Evolutionary conservation across 1,284 basidiomycete genomes (phyloP), one percentile per base, ranked within the genome.

Genomic region (Sphagnurus paluster): DNA sequence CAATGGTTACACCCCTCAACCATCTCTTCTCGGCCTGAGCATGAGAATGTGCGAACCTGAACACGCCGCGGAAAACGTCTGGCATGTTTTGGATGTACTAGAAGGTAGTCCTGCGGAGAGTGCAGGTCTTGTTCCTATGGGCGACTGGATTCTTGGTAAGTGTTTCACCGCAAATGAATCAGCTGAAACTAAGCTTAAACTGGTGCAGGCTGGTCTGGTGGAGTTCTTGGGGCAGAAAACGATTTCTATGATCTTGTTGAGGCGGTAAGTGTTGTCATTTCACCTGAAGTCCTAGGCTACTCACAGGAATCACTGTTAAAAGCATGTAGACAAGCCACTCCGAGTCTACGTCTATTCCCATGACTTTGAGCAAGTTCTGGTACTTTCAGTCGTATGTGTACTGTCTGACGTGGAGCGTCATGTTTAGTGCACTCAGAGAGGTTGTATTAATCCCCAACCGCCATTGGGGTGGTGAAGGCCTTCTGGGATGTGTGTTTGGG

Each of bases 241-340:
- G 95, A 98, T 62, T 98, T 99, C 60, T 98, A 98, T 67, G 92
- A 97, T 53, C 75, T 99, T 2, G 92, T 99, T 23, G 97, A 98
- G 72, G 82, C 87, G 32, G 91, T 92, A 64, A 56, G 86, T n/a
- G n/a, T 68, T 14, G 8, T 32, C 42, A 39, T 50, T 39, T n/a
- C 13, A n/a, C 26, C 40, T n/a, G 20, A 38, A 47, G n/a, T 36
- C 28, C 24, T 44, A 44, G 24, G n/a, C n/a, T n/a, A n/a, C n/a
- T n/a, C n/a, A n/a, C n/a, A n/a, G n/a, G n/a, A n/a, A n/a, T n/a
- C n/a, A n/a, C n/a, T n/a, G n/a, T n/a, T n/a, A n/a, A n/a, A n/a
- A 95, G 89, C 93, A 98, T 67, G 80, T 91, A 42, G 95, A 98
- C 60, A 94, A 93, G 65, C 91, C 95, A 5, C 68, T 98, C 29